A percentile compares a stretch with the other conserved stretches of the same genome.
phyloP scores from a whole-genome alignment of 352 stramenopile genomes.

The Phytophthora ohioensis region DNA sequence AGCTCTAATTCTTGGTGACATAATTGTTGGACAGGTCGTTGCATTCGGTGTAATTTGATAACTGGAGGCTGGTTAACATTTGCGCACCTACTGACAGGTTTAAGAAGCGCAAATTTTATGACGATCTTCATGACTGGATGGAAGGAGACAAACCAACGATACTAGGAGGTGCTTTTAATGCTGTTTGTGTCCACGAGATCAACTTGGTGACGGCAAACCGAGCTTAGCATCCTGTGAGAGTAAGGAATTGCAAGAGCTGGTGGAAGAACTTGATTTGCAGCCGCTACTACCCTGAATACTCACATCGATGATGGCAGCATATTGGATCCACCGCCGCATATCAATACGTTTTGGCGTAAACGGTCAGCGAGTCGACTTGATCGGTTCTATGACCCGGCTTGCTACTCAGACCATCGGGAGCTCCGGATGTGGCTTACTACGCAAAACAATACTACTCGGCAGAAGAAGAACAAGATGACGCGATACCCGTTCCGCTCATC shows the following conservation, averaged over 20 bases:
- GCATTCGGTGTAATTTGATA: constrained; percentile 1
- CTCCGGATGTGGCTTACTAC: background rate
- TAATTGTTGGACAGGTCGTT: background rate
- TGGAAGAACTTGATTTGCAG: background rate
- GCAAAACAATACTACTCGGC: background rate
- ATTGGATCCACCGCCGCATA: background rate
- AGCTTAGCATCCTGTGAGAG: background rate
- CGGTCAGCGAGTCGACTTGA: constrained; percentile 1
- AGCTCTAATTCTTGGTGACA: background rate
- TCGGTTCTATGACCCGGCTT: constrained; percentile 3
- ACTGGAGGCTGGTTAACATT: constrained; percentile 1
- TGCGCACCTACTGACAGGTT: background rate
- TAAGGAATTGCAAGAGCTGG: background rate
- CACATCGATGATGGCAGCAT: constrained; percentile 2
- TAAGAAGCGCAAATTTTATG: background rate
- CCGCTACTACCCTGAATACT: background rate
- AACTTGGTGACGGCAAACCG: constrained; percentile 1
- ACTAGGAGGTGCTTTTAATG: constrained; percentile 9
- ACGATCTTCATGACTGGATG: background rate
- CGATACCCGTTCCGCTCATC: background rate
- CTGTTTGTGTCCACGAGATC: background rate
- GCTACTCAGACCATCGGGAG: constrained; percentile 8
- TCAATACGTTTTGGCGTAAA: constrained; percentile 7
- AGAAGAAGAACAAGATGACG: background rate
- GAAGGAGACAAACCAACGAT: background rate